These are phyloP conservation scores for Lagenidium sp. DNA, from an alignment of 352 stramenopile species.

Conservation along the genomic window DNA sequence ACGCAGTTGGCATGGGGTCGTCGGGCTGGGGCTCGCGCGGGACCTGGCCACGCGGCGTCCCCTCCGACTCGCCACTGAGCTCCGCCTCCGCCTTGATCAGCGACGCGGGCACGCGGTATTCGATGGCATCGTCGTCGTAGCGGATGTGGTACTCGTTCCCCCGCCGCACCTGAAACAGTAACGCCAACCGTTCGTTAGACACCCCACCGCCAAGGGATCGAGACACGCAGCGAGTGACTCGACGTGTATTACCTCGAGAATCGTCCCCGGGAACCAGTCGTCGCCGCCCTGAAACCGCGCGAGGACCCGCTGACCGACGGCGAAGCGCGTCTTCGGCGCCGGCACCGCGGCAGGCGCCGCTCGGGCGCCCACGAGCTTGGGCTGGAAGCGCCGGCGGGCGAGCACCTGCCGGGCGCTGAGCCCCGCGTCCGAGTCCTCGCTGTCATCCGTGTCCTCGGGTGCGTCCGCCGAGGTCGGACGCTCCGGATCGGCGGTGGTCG, in stretches of 20 bases:
- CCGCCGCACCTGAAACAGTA: conserved; percentile 16
- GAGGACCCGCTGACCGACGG: conserved; percentile 37
- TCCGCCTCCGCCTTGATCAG: conserved; percentile 27
- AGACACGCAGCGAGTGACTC: neutral
- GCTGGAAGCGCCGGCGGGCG: conserved; percentile 49
- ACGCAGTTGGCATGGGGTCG: neutral
- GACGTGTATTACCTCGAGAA: conserved; percentile 38
- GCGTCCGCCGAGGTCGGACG: neutral
- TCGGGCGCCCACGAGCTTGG: conserved; percentile 33
- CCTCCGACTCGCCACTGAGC: too few relatives aligned
- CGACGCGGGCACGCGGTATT: conserved; percentile 52
- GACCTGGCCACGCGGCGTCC: too few relatives aligned
- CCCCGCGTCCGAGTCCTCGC: conserved; percentile 46
- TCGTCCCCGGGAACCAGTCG: conserved; percentile 54
- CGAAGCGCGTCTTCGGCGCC: conserved; percentile 18
- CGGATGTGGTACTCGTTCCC: conserved; percentile 55
- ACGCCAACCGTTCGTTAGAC: neutral
- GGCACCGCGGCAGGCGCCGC: conserved; percentile 10
- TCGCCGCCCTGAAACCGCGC: conserved; percentile 43
- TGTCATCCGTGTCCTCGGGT: conserved; percentile 16
- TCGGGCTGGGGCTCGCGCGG: too few relatives aligned
- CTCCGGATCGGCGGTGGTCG: too few relatives aligned
- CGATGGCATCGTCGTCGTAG: conserved; percentile 71
- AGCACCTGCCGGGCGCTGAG: conserved; percentile 54
- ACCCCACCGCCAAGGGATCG: neutral